Percentiles rank a stretch among this genome's conserved stretches.
These are phyloP conservation scores for Lipomyces yamanashiensis DNA, from an alignment of 805 yeast genomes.

Conservation along the genomic window DNA sequence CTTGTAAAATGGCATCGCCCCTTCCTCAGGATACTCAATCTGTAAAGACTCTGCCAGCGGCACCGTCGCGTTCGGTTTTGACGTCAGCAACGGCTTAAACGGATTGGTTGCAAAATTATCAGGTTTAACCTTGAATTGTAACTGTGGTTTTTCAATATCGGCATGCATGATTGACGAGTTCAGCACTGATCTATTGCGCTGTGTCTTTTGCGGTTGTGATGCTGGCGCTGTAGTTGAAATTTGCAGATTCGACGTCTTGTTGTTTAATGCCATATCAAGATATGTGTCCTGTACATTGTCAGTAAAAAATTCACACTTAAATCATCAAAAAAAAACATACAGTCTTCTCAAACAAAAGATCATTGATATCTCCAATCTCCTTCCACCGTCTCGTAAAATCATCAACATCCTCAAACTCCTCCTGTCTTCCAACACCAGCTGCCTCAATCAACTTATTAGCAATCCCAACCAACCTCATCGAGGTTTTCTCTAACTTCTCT, in stretches of 20 bases:
- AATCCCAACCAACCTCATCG: constrained; percentile 38
- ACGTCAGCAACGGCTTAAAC: constrained; percentile 71
- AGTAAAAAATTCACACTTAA: constrained; percentile 2
- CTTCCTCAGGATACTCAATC: constrained; percentile 35
- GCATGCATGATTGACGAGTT: constrained; percentile 33
- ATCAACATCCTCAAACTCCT: constrained; percentile 48
- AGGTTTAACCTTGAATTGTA: constrained; percentile 57
- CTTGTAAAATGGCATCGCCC: constrained; percentile 20
- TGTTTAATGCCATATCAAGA: constrained; percentile 38
- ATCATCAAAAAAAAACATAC: constrained; percentile 32
- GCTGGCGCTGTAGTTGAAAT: constrained; percentile 1
- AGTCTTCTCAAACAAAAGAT: constrained; percentile 72
- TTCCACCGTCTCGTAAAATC: constrained; percentile 61
- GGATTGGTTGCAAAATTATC: constrained; percentile 75
- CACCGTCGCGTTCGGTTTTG: constrained; percentile 70
- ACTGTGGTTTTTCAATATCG: constrained; percentile 68
- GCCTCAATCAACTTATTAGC: constrained; percentile 36
- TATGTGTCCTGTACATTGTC: constrained; percentile 30
- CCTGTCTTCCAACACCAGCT: constrained; percentile 32
- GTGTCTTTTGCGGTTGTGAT: constrained; percentile 49
- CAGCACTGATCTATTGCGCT: constrained; percentile 31
- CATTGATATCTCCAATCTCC: constrained; percentile 64
- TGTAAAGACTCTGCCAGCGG: constrained; percentile 56
- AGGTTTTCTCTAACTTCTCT: constrained; percentile 26
- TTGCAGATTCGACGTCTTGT: constrained; percentile 45